These are phyloP conservation scores for Zelonia costaricensis DNA, from an alignment of 208 protist genomes.

Conservation along the genomic window DNA sequence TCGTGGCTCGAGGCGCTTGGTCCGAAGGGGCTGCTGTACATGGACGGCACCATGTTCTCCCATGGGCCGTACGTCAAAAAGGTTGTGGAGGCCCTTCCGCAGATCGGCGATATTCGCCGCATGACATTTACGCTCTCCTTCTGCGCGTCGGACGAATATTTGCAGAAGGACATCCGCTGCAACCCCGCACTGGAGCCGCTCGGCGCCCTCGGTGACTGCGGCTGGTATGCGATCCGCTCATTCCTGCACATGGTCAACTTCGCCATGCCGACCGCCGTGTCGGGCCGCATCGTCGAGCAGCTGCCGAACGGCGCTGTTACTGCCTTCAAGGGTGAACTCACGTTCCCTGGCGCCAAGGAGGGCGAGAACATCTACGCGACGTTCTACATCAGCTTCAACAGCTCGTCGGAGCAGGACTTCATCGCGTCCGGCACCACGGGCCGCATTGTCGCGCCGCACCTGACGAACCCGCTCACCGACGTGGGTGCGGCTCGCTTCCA, in stretches of 20 bases:
- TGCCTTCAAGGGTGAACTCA: conserved; percentile 54
- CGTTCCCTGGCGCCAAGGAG: conserved; percentile 31
- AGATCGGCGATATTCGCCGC: conserved; percentile 36
- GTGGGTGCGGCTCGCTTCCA: conserved; percentile 26
- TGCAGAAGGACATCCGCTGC: conserved; percentile 41
- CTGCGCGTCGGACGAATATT: conserved; percentile 15
- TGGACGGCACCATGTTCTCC: conserved; percentile 71
- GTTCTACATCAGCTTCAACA: conserved; percentile 56
- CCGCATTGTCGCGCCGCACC: conserved; percentile 38
- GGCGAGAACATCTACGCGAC: conserved; percentile 32
- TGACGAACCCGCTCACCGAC: conserved; percentile 34
- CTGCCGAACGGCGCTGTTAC: conserved; percentile 41
- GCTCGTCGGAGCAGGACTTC: conserved; percentile 35
- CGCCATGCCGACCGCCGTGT: conserved; percentile 38
- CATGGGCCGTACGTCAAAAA: conserved; percentile 43
- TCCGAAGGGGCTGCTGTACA: conserved; percentile 51
- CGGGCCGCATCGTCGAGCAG: conserved; percentile 46
- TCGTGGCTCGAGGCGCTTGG: conserved; percentile 49
- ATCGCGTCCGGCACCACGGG: conserved; percentile 39
- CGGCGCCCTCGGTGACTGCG: conserved; percentile 60
- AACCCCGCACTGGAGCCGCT: conserved; percentile 44
- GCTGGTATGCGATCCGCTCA: conserved; percentile 60
- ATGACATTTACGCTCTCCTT: conserved; percentile 41
- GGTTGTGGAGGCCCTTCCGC: conserved; percentile 6
- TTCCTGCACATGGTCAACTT: conserved; percentile 61